These are phyloP conservation scores for Mycena crocata DNA, from an alignment of 768 basidiomycete species.

Conservation along the genomic window DNA sequence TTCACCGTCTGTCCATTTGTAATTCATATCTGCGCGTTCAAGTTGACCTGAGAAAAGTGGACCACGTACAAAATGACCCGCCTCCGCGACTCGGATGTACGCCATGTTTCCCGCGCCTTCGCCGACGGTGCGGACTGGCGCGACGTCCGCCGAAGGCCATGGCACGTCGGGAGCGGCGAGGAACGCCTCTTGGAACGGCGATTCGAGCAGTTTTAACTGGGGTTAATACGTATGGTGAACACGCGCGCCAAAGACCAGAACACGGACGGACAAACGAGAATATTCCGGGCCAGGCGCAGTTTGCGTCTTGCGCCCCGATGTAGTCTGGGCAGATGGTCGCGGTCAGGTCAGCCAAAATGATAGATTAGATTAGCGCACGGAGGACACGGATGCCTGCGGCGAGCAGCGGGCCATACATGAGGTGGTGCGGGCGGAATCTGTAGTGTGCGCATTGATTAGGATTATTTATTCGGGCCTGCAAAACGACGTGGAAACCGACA, in stretches of 20 bases:
- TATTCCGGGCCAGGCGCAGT: conserved; percentile 41
- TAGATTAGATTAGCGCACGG: conserved; percentile 29
- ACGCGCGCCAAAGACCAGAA: conserved; percentile 1
- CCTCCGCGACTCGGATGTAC: conserved; percentile 40
- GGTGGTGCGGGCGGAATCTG: conserved; percentile 27
- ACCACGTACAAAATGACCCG: conserved; percentile 45
- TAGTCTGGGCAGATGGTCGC: no score
- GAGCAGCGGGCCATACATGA: conserved; percentile 37
- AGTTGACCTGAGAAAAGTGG: neutral
- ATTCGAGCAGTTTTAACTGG: conserved; percentile 37
- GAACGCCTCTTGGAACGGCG: conserved; percentile 40
- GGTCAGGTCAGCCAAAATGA: neutral
- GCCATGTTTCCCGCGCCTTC: conserved; percentile 46
- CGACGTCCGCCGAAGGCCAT: conserved; percentile 37
- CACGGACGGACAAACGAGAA: conserved; percentile 30
- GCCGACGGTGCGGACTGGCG: conserved; percentile 40
- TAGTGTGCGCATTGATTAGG: no score
- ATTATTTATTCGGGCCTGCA: no score
- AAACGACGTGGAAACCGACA: conserved; percentile 25
- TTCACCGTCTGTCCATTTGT: conserved; percentile 9
- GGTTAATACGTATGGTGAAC: neutral
- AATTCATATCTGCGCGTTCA: neutral
- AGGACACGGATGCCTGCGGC: conserved; percentile 39
- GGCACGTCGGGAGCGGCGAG: conserved; percentile 39
- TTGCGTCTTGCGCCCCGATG: conserved; percentile 41